Percentiles rank a stretch among this genome's conserved stretches.
phyloP scores from a whole-genome alignment of 192 early-diverging fungal genomes.

The Coemansia sp. region DNA sequence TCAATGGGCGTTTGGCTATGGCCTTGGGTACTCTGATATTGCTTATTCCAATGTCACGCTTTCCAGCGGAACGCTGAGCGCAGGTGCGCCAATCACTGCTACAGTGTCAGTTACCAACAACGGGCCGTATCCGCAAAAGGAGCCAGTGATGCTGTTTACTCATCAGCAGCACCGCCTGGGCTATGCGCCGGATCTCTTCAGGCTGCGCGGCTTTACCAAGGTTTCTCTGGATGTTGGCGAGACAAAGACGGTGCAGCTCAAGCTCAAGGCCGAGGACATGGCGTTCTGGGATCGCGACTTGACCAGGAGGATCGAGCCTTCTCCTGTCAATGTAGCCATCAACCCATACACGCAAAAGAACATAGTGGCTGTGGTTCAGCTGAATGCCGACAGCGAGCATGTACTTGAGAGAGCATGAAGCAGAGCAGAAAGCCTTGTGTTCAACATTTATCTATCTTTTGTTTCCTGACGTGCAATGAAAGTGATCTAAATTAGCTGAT shows the following conservation, averaged over 20 bases:
- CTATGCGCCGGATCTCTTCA: slow-evolving; percentile 57
- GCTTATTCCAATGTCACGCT: slow-evolving; percentile 50
- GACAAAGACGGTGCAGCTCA: slow-evolving; percentile 46
- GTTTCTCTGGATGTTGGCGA: slow-evolving; percentile 46
- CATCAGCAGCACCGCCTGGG: slow-evolving; percentile 57
- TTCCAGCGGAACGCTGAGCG: slow-evolving; percentile 11
- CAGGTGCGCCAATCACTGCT: slow-evolving; percentile 27
- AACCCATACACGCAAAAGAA: slow-evolving; percentile 22
- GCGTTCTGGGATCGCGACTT: slow-evolving; percentile 38
- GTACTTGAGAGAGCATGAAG: neutral
- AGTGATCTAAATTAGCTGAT: too few species aligned
- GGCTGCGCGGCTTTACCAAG: slow-evolving; percentile 61
- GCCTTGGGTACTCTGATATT: slow-evolving; percentile 60
- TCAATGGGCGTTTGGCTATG: slow-evolving; percentile 61
- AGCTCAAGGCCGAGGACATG: slow-evolving; percentile 41
- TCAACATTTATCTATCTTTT: too few species aligned
- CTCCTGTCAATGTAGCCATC: slow-evolving; percentile 17
- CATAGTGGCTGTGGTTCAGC: neutral
- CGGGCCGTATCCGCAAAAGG: slow-evolving; percentile 52
- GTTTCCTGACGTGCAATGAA: too few species aligned
- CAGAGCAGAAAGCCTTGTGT: too few species aligned
- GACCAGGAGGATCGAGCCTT: slow-evolving; percentile 25
- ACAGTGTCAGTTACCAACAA: slow-evolving; percentile 53
- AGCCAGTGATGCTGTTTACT: slow-evolving; percentile 61
- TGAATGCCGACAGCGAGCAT: neutral